Evolutionary conservation across 352 stramenopile genomes (phyloP).

Genomic region (Phytophthora palmivora): DNA sequence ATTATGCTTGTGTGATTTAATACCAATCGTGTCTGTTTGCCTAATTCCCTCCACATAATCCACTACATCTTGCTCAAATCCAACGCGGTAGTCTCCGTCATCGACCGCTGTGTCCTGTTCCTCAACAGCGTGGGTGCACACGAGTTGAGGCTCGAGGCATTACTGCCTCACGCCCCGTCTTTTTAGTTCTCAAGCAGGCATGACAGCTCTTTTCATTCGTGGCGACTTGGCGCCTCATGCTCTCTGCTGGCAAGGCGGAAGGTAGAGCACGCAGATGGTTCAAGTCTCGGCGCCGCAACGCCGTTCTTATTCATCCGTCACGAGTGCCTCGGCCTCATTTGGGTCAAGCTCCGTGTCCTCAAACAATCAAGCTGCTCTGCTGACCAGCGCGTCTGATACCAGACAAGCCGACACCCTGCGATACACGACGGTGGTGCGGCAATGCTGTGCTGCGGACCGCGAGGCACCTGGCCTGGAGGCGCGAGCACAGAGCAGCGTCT

Average conservation of each 20-base stretch:
- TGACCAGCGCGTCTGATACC: conserved; percentile 4
- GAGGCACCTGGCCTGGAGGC: conserved; percentile 9
- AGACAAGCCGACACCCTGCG: conserved; percentile 15
- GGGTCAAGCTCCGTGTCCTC: conserved; percentile 7
- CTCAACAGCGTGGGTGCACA: conserved; percentile 25
- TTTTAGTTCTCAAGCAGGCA: conserved; percentile 27
- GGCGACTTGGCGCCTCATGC: conserved; percentile 18
- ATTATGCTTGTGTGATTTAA: too few species aligned
- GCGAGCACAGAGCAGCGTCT: conserved; percentile 17
- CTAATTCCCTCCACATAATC: too few species aligned
- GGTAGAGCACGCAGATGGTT: conserved; percentile 14
- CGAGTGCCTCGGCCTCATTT: conserved; percentile 10
- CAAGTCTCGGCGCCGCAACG: conserved; percentile 1
- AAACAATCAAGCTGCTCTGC: conserved; percentile 16
- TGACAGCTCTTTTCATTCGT: conserved; percentile 33
- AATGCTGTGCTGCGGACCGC: conserved; percentile 26
- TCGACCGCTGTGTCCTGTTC: conserved; percentile 22
- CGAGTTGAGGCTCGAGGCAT: conserved; percentile 40
- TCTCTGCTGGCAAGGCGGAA: conserved; percentile 27
- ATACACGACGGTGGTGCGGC: conserved; percentile 19
- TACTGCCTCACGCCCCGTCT: conserved; percentile 29
- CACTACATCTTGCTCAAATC: conserved; percentile 39
- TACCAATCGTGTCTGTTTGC: too few species aligned
- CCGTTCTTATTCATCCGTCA: conserved; percentile 20
- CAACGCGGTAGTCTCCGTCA: conserved; percentile 30